Evolutionary conservation across 1,139 yeast genomes (phyloP).

Genomic region (Suhomyces yuchorum): DNA sequence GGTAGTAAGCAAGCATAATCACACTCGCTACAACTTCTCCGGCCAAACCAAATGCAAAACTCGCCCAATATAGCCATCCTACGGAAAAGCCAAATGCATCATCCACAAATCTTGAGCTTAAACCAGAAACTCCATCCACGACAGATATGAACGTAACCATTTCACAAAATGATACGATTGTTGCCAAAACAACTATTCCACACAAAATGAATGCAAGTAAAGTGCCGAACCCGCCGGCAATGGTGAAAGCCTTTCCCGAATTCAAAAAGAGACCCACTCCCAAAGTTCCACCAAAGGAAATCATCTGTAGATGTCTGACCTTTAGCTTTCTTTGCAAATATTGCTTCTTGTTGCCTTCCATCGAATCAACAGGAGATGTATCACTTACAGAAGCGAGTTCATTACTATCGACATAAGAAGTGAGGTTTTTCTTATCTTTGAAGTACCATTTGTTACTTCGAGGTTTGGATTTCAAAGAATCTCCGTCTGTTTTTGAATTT

Average conservation of each 20-base stretch:
- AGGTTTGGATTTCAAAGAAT: constrained; percentile 9
- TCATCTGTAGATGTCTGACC: constrained; percentile 76
- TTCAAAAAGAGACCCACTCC: constrained; percentile 82
- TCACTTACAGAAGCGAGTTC: constrained; percentile 9
- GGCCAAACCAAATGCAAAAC: constrained; percentile 73
- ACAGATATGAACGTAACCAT: constrained; percentile 84
- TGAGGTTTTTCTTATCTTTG: constrained; percentile 9
- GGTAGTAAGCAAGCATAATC: constrained; percentile 69
- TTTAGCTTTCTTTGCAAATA: constrained; percentile 56
- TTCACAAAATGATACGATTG: constrained; percentile 79
- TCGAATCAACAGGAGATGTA: constrained; percentile 4
- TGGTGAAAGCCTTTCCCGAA: constrained; percentile 75
- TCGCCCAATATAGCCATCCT: constrained; percentile 77
- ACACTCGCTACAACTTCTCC: constrained; percentile 82
- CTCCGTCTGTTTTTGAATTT: constrained; percentile 12
- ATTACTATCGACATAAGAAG: constrained; percentile 11
- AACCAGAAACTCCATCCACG: constrained; percentile 76
- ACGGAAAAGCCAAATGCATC: constrained; percentile 84
- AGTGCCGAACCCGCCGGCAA: constrained; percentile 84
- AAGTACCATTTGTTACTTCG: constrained; percentile 11
- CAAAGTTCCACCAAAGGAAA: constrained; percentile 79
- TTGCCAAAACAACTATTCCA: constrained; percentile 66
- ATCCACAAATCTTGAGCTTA: constrained; percentile 78
- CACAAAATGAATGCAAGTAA: constrained; percentile 68
- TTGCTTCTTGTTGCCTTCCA: constrained; percentile 1